Base-by-base conservation (phyloP, 164 flowering plant species). In the Platanus orientalis region DNA sequence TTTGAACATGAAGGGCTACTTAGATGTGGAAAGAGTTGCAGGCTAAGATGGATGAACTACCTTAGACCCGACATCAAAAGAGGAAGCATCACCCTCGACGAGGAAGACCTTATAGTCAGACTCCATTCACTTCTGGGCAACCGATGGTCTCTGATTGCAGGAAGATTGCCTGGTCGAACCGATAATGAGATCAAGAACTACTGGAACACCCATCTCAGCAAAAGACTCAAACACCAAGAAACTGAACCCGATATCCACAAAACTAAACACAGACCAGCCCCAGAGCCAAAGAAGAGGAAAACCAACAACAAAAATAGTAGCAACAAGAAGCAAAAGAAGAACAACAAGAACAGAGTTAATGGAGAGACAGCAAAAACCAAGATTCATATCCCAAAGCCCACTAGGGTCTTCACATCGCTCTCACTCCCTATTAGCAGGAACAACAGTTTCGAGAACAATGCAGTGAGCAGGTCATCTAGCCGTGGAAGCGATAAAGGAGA, bases 151-250 rank as follows among this genome's bases (percentile, higher is more conserved):
- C 71, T 86, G 12, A 86, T 86, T 10, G 86, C 91, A 0, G 85
- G 84, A 4, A 63, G 84, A 57, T 72, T 86, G 52, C 88, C 91
- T 1, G 91, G 91, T 70, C 80, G 91, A 69, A 86, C 91, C n/a
- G 91, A 86, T 73, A 85, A 85, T 68, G 90, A 85, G 79, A 83
- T 85, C 27, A 86, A 86, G 67, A 86, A 86, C 45, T 79, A 83
- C 44, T 86, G 88, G 88, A 81, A 86, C 66, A 83, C 85, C 57
- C 86, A 86, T 60, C 81, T 85, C 1, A 71, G 80, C 70, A 85
- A 85, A 54, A 76, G 54, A 34, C 75, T 78, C 62, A 53, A 52
- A 27, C 53, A 53, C 61, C 73, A 75, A 56, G 82, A 78, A 53
- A 71, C 68, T 23, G 75, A 73, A 39, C 73, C 75, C 2, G 67